Conservation (phyloP, 2,329 filamentous ascomycete genomes). For the Xylariaceae sp. region DNA sequence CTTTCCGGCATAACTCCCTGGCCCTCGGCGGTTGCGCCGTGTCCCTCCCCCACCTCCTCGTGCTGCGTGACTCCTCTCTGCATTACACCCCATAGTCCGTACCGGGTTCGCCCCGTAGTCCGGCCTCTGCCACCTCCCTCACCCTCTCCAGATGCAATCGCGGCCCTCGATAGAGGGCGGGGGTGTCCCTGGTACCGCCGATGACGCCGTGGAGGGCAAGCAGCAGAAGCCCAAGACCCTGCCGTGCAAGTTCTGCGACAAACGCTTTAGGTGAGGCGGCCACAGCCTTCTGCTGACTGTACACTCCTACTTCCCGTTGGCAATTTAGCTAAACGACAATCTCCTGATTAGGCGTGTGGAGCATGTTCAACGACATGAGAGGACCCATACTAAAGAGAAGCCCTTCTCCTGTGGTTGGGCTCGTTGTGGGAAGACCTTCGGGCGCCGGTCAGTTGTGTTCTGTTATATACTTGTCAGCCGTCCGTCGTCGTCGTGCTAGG, state of each 20-base stretch:
- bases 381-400: conserved; percentile 59
- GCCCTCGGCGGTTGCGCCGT: conserved; percentile 19
- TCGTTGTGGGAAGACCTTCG: conserved; percentile 55
- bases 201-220: conserved; percentile 43
- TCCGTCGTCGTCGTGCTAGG: conserved; percentile 9
- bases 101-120: conserved; percentile 23
- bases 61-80: conserved; percentile 28
- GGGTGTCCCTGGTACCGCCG: conserved; percentile 28
- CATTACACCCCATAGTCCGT: conserved; percentile 26
- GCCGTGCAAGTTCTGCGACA: conserved; percentile 56
- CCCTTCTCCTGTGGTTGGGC: conserved; percentile 53
- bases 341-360: conserved; percentile 48
- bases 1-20: conserved; percentile 25
- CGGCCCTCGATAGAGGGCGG: conserved; percentile 40
- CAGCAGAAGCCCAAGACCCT: conserved; percentile 55
- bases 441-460: conserved; percentile 45
- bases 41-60: conserved; percentile 25
- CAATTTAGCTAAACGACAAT: conserved; percentile 33
- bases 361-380: conserved; percentile 56
- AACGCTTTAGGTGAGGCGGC: conserved; percentile 49
- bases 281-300: conserved; percentile 10
- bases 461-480: conserved; percentile 5
- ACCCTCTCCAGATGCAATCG: conserved; percentile 35
- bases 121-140: conserved; percentile 20
- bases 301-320: conserved; percentile 14